Evolutionary conservation across 768 basidiomycete genomes (phyloP).

Genomic region (Tulasnella sp.): DNA sequence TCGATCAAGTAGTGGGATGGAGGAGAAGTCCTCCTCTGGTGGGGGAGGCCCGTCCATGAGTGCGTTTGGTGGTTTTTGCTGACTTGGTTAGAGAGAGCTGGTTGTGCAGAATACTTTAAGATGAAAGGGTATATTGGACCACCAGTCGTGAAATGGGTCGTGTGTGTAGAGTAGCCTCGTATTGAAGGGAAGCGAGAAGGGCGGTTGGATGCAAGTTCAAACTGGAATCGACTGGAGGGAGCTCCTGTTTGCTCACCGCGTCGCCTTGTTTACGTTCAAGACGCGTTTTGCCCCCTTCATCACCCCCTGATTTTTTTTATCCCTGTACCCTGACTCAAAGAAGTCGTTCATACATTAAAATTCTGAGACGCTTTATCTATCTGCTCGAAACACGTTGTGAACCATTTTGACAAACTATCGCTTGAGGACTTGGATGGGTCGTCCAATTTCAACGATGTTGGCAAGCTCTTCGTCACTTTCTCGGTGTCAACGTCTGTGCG

Average conservation of each 20-base stretch:
- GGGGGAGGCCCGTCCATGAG: slow-evolving; percentile 85
- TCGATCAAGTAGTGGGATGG: slow-evolving; percentile 67
- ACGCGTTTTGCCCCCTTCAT: not conserved
- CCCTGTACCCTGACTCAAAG: not conserved
- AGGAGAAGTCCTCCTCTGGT: slow-evolving; percentile 86
- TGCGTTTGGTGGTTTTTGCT: not conserved
- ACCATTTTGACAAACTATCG: slow-evolving; percentile 7
- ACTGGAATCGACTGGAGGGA: slow-evolving; percentile 1
- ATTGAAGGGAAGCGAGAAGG: not conserved
- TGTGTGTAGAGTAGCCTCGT: not conserved
- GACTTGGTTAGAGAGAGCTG: not conserved
- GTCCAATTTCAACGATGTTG: not conserved
- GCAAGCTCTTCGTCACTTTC: not conserved
- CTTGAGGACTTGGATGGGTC: not conserved
- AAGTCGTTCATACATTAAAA: not conserved
- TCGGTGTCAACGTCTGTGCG: not conserved
- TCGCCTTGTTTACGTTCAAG: slow-evolving; percentile 2
- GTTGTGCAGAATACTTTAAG: not conserved
- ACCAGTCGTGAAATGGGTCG: not conserved
- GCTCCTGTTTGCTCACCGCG: slow-evolving; percentile 10
- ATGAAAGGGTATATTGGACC: not conserved
- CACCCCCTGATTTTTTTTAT: not conserved
- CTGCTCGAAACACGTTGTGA: slow-evolving; percentile 13
- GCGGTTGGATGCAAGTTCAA: not conserved
- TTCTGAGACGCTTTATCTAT: slow-evolving; percentile 16